These are phyloP conservation scores for Fagopyrum homotropicum DNA, from an alignment of 148 eudicot species.

Conservation along the genomic window DNA sequence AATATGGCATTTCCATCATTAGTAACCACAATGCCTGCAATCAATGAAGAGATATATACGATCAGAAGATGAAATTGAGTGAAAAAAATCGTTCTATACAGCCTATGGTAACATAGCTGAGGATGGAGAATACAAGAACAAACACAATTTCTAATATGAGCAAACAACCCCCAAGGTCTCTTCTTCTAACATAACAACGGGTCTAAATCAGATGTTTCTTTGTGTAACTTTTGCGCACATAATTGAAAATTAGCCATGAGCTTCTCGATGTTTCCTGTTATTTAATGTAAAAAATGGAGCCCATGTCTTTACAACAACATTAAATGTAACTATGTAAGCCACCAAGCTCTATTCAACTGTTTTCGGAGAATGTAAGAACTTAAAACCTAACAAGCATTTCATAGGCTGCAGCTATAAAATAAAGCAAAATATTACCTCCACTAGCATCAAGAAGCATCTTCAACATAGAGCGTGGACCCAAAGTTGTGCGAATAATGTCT, in stretches of 20 bases:
- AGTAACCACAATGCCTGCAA: constrained; percentile 86
- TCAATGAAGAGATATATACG: neutral
- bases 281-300: neutral
- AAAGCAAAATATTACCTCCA: constrained; percentile 48
- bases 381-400: neutral
- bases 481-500: constrained; percentile 88
- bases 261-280: neutral
- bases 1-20: constrained; percentile 97
- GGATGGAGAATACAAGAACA: neutral
- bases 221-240: neutral
- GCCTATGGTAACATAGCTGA: neutral
- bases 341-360: neutral
- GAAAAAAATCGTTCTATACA: too few relatives aligned
- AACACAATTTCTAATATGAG: neutral
- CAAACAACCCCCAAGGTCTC: neutral
- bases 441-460: constrained; percentile 95
- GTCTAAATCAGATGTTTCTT: neutral
- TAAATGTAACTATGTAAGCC: neutral
- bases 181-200: neutral
- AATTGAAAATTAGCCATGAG: neutral
- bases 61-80: neutral
- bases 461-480: constrained; percentile 97
- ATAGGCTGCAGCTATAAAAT: neutral
- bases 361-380: neutral
- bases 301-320: neutral